phyloP scores from a whole-genome alignment of 2,329 filamentous ascomycete genomes.

The Trichoderma polysporum region DNA sequence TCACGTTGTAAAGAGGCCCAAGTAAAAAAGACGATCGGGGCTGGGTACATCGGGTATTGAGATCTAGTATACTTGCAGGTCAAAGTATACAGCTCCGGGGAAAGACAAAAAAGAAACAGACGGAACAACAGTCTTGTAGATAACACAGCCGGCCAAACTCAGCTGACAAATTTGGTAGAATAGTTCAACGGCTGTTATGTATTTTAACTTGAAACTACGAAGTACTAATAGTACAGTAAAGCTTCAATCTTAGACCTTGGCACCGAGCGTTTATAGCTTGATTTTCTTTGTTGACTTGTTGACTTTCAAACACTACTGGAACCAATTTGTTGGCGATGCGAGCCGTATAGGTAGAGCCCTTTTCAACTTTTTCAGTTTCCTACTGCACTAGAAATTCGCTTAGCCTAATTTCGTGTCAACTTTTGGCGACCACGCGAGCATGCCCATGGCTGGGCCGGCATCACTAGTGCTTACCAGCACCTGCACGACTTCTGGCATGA shows the following conservation, averaged over 20 bases:
- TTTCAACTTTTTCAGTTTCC: neutral
- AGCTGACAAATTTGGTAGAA: neutral
- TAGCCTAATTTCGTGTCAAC: constrained; percentile 2
- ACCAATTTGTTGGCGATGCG: neutral
- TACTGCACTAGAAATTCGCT: neutral
- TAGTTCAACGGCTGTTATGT: neutral
- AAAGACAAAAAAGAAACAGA: neutral
- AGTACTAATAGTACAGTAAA: neutral
- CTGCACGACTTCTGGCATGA: constrained; percentile 4
- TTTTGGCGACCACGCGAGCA: neutral
- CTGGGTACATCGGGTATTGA: neutral
- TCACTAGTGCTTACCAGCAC: constrained; percentile 4
- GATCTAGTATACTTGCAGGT: neutral
- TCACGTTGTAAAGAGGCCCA: neutral
- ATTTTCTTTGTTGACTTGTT: neutral
- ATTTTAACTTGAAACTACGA: neutral
- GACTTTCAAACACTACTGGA: neutral
- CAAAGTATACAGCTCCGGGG: neutral
- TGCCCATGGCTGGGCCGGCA: neutral
- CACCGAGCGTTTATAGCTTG: neutral
- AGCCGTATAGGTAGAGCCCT: neutral
- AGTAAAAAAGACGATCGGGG: neutral
- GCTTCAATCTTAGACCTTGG: neutral
- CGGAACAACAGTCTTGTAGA: neutral
- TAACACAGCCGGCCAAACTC: neutral